Evolutionary conservation across 164 flowering plant genomes (phyloP).

Genomic region (Magnolia sinica): DNA sequence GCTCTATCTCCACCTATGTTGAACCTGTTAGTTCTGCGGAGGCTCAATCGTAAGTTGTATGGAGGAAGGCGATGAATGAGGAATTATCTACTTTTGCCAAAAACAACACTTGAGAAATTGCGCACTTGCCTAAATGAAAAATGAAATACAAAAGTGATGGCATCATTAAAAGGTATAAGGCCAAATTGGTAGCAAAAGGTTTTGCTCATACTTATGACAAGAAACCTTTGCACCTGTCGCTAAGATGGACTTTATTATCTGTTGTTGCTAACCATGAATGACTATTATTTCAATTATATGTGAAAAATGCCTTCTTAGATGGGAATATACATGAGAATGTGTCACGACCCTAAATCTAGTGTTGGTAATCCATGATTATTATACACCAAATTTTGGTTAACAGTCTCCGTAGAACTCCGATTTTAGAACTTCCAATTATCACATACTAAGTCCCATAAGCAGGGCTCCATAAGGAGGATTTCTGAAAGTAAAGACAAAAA

Average conservation of each 20-base stretch:
- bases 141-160: not conserved
- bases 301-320: not conserved
- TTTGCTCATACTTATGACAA: not conserved
- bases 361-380: no score
- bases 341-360: no score
- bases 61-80: not conserved
- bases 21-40: not conserved
- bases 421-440: no score
- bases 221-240: not conserved
- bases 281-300: not conserved
- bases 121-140: not conserved
- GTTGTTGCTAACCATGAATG: not conserved
- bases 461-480: no score
- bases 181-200: not conserved
- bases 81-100: not conserved
- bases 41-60: not conserved
- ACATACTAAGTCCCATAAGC: no score
- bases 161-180: no score
- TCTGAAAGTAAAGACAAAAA: no score
- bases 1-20: not conserved
- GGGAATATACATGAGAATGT: not conserved
- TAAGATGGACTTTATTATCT: not conserved
- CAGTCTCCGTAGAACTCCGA: no score
- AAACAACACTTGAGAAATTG: no score
- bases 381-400: no score